Evolutionary conservation across 352 stramenopile species (phyloP).

Genomic region (Phytophthora capsici): DNA sequence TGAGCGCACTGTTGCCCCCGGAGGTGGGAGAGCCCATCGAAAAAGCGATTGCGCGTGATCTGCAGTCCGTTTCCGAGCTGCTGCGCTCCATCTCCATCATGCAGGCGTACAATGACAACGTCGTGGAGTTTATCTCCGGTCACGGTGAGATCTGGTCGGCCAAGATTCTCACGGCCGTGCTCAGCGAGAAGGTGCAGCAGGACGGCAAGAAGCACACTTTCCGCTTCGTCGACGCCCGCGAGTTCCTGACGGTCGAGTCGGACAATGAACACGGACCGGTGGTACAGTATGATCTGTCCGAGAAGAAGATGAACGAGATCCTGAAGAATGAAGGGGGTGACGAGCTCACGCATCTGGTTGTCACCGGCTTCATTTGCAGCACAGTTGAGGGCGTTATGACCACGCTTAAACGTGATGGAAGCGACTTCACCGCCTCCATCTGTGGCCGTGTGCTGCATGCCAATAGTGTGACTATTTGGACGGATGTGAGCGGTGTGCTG

Average conservation of each 20-base stretch:
- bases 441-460: conserved; percentile 94
- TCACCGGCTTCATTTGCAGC: conserved; percentile 97
- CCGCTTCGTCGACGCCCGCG: conserved; percentile 93
- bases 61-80: conserved; percentile 78
- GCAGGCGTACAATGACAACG: conserved; percentile 84
- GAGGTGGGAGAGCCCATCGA: conserved; percentile 65
- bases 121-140: conserved; percentile 94
- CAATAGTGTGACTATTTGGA: conserved; percentile 96
- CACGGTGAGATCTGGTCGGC: conserved; percentile 97
- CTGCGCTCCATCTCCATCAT: conserved; percentile 90
- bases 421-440: conserved; percentile 98
- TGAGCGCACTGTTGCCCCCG: conserved; percentile 61
- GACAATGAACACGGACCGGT: conserved; percentile 81
- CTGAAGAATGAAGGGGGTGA: conserved; percentile 46
- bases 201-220: conserved; percentile 74
- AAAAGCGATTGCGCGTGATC: conserved; percentile 62
- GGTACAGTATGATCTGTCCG: conserved; percentile 80
- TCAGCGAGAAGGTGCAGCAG: conserved; percentile 49
- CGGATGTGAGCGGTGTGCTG: conserved; percentile 96
- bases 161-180: conserved; percentile 89
- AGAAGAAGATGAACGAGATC: conserved; percentile 65
- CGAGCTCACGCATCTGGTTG: conserved; percentile 85
- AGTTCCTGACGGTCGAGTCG: conserved; percentile 85
- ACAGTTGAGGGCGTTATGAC: conserved; percentile 95
- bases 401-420: conserved; percentile 96